Evolutionary conservation across 1,284 basidiomycete species (phyloP), one percentile per base, ranked within the genome.

Genomic region (Kwoniella shivajii): DNA sequence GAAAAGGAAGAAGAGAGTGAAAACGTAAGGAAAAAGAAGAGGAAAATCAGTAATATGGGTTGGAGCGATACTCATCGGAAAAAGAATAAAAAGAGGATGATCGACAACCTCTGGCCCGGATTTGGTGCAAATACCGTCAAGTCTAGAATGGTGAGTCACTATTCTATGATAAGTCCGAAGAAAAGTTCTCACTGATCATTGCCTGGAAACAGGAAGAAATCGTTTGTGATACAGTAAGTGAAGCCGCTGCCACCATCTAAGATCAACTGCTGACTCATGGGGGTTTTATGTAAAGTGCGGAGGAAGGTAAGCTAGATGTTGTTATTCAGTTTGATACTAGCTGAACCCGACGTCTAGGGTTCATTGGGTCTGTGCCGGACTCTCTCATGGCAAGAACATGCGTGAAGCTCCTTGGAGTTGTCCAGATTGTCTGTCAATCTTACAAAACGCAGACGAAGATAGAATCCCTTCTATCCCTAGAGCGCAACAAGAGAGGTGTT

Each of bases 351-450:
- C 26, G 2, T 27, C 1, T n/a, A 66, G 64, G n/a, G 59, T 62
- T 0, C 64, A 66, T 34, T 66, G 55, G 56, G 61, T 58, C 4
- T 66, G 64, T 41, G 64, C 64, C 5, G 59, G 64, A 16, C 45
- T 64, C 2, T 10, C n/a, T 6, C 55, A 59, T 20, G 33, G 39
- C 1, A 44, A 55, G 29, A 36, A 29, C 14, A 48, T 60, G 41
- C 31, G 29, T 0, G 52, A 46, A 13, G 57, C 57, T 9, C 51
- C 51, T 10, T 66, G 61, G 59, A 42, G 45, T 7, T 66, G 64
- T 56, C 64, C 64, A 6, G 53, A 54, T 11, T 66, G 64, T 37
- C 14, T 53, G n/a, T 27, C 9, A 4, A 50, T 56, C 6, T 20
- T 51, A 20, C 22, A 16, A 11, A 26, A 44, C 16, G 31, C 30